phyloP scores from a whole-genome alignment of 2,329 filamentous ascomycete genomes.

The Stylonectria norvegica region DNA sequence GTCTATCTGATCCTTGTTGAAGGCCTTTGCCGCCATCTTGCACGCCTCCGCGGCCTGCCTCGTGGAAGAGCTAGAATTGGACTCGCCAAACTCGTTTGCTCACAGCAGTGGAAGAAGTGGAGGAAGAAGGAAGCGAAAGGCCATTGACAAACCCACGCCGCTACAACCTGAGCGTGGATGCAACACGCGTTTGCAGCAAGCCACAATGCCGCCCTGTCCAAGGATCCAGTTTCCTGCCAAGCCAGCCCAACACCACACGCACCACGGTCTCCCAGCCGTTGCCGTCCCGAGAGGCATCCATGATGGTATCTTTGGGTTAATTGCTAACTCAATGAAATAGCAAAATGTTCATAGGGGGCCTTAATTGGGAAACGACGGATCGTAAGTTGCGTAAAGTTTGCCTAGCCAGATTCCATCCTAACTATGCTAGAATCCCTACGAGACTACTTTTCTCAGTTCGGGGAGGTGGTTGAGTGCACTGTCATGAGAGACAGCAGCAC shows the following conservation, averaged over 20 bases:
- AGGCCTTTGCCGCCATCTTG: not conserved
- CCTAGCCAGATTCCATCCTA: constrained; percentile 4
- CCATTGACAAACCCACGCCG: too few species aligned
- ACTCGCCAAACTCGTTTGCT: not conserved
- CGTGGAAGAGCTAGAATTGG: not conserved
- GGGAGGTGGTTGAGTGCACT: constrained; percentile 94
- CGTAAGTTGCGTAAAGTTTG: constrained; percentile 57
- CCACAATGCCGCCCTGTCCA: constrained; percentile 17
- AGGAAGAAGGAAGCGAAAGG: too few species aligned
- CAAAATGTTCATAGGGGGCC: constrained; percentile 99
- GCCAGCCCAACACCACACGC: constrained; percentile 9
- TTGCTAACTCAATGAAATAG: constrained; percentile 46
- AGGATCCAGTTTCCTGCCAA: constrained; percentile 11
- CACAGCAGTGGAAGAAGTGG: too few species aligned
- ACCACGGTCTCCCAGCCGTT: constrained; percentile 3
- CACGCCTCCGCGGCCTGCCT: not conserved
- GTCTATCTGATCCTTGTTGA: not conserved
- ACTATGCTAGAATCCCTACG: constrained; percentile 75
- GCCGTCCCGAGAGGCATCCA: constrained; percentile 1
- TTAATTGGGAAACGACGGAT: constrained; percentile 99
- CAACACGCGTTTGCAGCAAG: constrained; percentile 13
- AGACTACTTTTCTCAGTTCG: constrained; percentile 97
- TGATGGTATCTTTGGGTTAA: not conserved
- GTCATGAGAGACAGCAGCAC: constrained; percentile 98
- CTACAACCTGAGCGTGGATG: too few species aligned